phyloP scores from a whole-genome alignment of 1,284 basidiomycete species.

The Puccinia coronata region DNA sequence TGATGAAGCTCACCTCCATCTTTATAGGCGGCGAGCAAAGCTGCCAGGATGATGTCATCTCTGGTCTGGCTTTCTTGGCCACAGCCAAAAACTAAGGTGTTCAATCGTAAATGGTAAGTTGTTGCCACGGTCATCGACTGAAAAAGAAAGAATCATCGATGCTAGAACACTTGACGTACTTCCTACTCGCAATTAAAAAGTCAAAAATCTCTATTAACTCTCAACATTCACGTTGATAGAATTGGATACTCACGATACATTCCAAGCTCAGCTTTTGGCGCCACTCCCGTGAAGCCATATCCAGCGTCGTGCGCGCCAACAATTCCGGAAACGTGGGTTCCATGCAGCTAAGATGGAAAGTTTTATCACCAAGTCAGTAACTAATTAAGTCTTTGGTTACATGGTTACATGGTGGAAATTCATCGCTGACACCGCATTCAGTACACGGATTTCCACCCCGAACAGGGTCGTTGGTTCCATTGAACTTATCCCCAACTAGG shows the following conservation, averaged over 20 bases:
- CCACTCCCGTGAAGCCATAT: slow-evolving; percentile 28
- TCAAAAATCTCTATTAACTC: too few species aligned
- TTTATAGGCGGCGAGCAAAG: slow-evolving; percentile 23
- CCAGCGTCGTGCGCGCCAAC: slow-evolving; percentile 37
- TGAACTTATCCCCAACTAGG: slow-evolving; percentile 59
- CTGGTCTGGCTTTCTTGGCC: slow-evolving; percentile 32
- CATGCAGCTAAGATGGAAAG: slow-evolving; percentile 21
- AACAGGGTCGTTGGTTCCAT: slow-evolving; percentile 12
- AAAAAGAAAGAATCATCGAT: background rate
- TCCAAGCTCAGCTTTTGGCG: slow-evolving; percentile 43
- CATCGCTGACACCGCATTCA: slow-evolving; percentile 33
- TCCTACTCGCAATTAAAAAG: background rate
- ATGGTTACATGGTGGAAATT: background rate
- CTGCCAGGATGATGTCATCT: slow-evolving; percentile 38
- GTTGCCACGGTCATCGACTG: background rate
- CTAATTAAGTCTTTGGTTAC: background rate
- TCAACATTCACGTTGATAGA: too few species aligned
- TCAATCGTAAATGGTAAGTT: background rate
- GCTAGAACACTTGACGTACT: background rate
- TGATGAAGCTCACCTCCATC: slow-evolving; percentile 31
- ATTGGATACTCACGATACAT: slow-evolving; percentile 34
- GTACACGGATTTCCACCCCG: slow-evolving; percentile 25
- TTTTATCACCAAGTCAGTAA: background rate
- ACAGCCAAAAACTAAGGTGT: slow-evolving; percentile 34
- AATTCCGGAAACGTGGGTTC: slow-evolving; percentile 45